Base-by-base conservation (phyloP, 2,329 filamentous ascomycete species). In the Cadophora malorum region DNA sequence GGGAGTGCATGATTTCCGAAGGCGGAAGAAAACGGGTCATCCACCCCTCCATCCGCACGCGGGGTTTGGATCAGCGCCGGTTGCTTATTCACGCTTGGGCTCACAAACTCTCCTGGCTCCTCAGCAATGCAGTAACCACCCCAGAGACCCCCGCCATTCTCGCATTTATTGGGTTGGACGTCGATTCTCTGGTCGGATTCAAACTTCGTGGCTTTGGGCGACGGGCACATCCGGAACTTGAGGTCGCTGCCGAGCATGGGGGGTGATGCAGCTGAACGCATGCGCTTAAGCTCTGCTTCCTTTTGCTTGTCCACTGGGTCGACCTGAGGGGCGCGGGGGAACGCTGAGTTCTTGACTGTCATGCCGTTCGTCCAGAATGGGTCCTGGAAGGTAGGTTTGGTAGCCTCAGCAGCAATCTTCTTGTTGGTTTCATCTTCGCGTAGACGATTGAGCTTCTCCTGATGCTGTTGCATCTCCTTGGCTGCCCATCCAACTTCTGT, bases 241-340 rank as follows among this genome's bases (percentile, higher is more conserved):
- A 98, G 86, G 72, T 97, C 91, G 67, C 84, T 82, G 66, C 95
- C 95, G 12, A 97, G 87, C 94, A 98, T 96, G 10, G 95, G 95
- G 50, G 95, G 95, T 52, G 84, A 86, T 31, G 85, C 85, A 53
- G 83, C 82, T 69, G 88, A 89, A 25, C 84, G 84, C 81, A 88
- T 86, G 31, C 83, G 82, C 69, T 84, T 81, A 49, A 87, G 73
- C 59, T 74, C 76, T 41, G 72, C 74, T 69, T 78, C 76, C 33
- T 75, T 76, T 28, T 72, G 64, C 47, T 66, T 69, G 55, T 76
- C 72, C 9, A 71, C 31, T 9, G 70, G 66, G 45, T 70, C 65
- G 28, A 66, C 59, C 25, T 65, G 66, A 38, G 67, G 35, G 19
- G 69, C 66, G 35, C 68, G 52, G 21, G 70, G 64, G 25, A 72